Percentiles rank a stretch among this genome's conserved stretches.
Conservation (phyloP, 208 protist species). For the Trypanosoma caninum region DNA sequence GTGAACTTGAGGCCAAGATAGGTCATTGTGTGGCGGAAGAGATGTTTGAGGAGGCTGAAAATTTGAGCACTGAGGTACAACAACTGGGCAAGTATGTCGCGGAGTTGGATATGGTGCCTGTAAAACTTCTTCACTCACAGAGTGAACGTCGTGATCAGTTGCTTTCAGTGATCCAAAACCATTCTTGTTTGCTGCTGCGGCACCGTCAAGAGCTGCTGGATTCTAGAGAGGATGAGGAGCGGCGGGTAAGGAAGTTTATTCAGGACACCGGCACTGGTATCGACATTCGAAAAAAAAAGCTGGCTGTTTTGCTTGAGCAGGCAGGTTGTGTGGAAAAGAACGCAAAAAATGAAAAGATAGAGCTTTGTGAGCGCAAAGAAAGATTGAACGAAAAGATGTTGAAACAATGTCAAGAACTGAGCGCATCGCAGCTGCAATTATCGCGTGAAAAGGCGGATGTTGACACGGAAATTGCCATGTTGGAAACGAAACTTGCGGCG, state of each 20-base stretch:
- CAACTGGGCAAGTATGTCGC: background rate
- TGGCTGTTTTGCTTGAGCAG: conserved; percentile 9
- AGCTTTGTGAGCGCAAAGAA: conserved; percentile 5
- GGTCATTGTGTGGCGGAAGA: conserved; percentile 28
- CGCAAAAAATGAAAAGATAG: background rate
- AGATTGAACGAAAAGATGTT: conserved; percentile 8
- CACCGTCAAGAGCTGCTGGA: conserved; percentile 24
- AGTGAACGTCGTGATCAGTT: conserved; percentile 13
- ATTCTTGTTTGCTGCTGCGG: conserved; percentile 6
- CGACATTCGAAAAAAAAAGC: conserved; percentile 13
- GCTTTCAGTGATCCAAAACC: conserved; percentile 2
- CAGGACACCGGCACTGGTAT: conserved; percentile 19
- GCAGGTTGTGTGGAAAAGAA: conserved; percentile 12
- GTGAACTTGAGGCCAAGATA: conserved; percentile 19
- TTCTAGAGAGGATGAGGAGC: conserved; percentile 23
- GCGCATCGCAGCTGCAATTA: conserved; percentile 12
- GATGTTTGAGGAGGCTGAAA: conserved; percentile 32
- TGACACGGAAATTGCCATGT: conserved; percentile 21
- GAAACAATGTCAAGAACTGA: conserved; percentile 8
- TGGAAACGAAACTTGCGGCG: conserved; percentile 24
- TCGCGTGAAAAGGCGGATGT: conserved; percentile 15
- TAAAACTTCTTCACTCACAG: conserved; percentile 1
- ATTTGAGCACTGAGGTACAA: conserved; percentile 15
- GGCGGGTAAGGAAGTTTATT: conserved; percentile 15
- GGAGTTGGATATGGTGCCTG: conserved; percentile 15